These are phyloP conservation scores for Madurella fahalii DNA, from an alignment of 2,329 filamentous ascomycete genomes.

Conservation along the genomic window DNA sequence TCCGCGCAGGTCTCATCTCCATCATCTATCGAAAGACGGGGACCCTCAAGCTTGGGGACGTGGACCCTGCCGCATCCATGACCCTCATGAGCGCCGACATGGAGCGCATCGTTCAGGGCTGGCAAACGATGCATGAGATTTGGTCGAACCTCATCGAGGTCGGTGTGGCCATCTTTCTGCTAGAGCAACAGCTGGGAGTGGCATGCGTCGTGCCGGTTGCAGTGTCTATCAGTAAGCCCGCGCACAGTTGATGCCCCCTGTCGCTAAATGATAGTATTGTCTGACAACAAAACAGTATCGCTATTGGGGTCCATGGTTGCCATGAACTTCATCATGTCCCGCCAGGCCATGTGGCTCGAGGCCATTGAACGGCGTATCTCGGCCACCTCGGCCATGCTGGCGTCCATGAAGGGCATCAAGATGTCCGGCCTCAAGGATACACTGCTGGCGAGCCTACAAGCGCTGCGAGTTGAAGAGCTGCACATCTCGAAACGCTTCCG, in stretches of 20 bases:
- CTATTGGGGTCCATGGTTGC: conserved; percentile 22
- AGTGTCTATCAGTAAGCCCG: conserved; percentile 33
- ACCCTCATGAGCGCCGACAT: conserved; percentile 48
- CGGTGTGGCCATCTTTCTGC: conserved; percentile 52
- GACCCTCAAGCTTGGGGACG: conserved; percentile 28
- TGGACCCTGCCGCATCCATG: conserved; percentile 39
- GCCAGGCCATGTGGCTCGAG: conserved; percentile 37
- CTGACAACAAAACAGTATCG: conserved; percentile 9
- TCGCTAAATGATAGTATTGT: too few relatives aligned
- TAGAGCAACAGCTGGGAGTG: conserved; percentile 43
- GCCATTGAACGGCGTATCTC: conserved; percentile 40
- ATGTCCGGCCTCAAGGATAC: conserved; percentile 40
- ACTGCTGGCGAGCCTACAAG: conserved; percentile 32
- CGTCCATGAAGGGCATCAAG: conserved; percentile 41
- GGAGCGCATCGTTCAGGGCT: conserved; percentile 37
- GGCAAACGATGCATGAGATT: conserved; percentile 50
- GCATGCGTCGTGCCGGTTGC: conserved; percentile 46
- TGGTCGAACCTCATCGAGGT: conserved; percentile 55
- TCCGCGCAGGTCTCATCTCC: conserved; percentile 36
- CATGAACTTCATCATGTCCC: conserved; percentile 30
- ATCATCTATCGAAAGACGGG: conserved; percentile 48
- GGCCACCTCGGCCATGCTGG: conserved; percentile 38
- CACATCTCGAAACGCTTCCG: conserved; percentile 36
- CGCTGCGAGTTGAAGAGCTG: conserved; percentile 36
- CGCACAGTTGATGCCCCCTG: background rate